These are phyloP conservation scores for Huiozyma naganishii DNA, from an alignment of 805 yeast genomes.

Conservation along the genomic window DNA sequence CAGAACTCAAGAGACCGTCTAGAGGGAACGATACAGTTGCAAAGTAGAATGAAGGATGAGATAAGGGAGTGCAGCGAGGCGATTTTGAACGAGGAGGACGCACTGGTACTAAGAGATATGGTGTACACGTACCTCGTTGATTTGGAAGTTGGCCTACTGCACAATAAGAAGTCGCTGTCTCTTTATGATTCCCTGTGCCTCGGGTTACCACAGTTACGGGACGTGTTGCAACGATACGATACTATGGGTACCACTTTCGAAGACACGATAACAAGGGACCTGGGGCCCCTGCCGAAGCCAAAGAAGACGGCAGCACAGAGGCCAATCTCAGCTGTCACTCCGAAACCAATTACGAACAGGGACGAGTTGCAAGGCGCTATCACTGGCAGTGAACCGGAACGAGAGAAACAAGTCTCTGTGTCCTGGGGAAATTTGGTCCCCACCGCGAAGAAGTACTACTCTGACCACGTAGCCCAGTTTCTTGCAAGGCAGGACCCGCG, in stretches of 20 bases:
- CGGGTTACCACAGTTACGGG: not conserved
- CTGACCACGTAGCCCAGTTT: no score
- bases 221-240: not conserved
- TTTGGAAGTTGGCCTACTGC: not conserved
- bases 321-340: not conserved
- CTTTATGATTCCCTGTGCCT: slow-evolving; percentile 1
- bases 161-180: not conserved
- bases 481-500: no score
- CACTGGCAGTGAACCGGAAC: no score
- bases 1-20: not conserved
- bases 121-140: not conserved
- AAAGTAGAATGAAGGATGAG: not conserved
- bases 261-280: not conserved
- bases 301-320: not conserved
- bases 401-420: no score
- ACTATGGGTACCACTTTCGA: slow-evolving; percentile 1
- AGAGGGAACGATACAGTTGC: not conserved
- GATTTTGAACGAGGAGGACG: not conserved
- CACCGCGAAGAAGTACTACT: not conserved
- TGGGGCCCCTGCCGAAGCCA: not conserved
- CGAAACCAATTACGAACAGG: not conserved
- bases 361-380: not conserved
- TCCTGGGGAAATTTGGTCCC: not conserved
- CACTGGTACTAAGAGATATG: not conserved
- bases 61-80: not conserved